These are phyloP conservation scores for Amborella trichopoda DNA, from an alignment of 164 flowering plant genomes.

Conservation along the genomic window DNA sequence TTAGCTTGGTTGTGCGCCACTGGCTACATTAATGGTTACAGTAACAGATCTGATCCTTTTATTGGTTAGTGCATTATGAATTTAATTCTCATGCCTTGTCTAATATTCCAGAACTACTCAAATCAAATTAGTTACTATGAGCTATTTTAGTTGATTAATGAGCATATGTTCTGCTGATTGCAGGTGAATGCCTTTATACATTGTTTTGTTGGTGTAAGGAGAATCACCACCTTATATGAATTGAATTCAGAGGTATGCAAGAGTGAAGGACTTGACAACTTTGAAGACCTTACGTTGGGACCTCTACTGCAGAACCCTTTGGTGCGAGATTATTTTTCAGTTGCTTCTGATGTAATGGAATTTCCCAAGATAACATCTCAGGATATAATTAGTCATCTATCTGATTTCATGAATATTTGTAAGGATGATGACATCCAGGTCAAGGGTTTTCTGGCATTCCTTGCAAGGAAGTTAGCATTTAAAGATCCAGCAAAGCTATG, in stretches of 20 bases:
- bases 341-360: conserved; percentile 27
- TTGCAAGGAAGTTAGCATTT: conserved; percentile 37
- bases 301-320: conserved; percentile 74
- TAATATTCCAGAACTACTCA: too few species aligned
- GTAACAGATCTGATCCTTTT: too few species aligned
- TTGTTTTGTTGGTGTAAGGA: conserved; percentile 65
- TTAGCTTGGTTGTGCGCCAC: too few species aligned
- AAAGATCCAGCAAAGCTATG: conserved; percentile 40
- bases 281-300: conserved; percentile 86
- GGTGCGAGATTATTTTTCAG: conserved; percentile 51
- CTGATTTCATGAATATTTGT: conserved; percentile 19
- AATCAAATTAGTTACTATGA: too few species aligned
- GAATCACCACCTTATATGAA: conserved; percentile 61
- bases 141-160: background rate
- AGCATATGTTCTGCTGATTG: conserved; percentile 1
- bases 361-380: conserved; percentile 45
- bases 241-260: conserved; percentile 69
- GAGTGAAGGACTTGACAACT: conserved; percentile 48
- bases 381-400: conserved; percentile 40
- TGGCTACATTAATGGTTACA: too few species aligned
- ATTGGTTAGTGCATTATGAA: background rate
- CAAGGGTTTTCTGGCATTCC: conserved; percentile 48
- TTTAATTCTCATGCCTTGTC: too few species aligned
- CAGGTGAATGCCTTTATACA: conserved; percentile 77
- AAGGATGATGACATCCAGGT: conserved; percentile 18